Conservation (phyloP, 805 yeast species). For the Isabelozyma pseudorhagii region DNA sequence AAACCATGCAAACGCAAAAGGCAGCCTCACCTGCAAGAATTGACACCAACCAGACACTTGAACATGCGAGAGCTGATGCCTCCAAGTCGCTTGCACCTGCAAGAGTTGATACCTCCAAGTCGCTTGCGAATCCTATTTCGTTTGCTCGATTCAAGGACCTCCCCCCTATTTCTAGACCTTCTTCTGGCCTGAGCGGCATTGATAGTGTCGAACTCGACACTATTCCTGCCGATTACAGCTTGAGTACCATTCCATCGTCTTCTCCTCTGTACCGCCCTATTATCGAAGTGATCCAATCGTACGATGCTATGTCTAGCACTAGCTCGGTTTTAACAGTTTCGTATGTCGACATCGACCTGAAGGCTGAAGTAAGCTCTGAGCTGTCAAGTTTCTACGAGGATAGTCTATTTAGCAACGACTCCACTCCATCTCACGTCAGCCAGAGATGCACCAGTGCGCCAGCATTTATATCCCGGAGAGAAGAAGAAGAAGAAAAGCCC, state of each 20-base stretch:
- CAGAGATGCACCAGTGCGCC: neutral
- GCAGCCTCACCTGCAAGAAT: slow-evolving; percentile 1
- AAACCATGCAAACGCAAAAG: slow-evolving; percentile 5
- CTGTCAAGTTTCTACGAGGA: neutral
- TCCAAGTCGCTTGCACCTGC: too few species aligned
- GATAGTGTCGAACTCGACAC: neutral
- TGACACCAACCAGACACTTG: neutral
- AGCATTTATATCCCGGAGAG: neutral
- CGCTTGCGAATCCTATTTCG: too few species aligned
- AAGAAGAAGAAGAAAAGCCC: neutral
- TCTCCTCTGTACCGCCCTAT: neutral
- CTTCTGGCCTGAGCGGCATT: too few species aligned
- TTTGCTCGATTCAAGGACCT: too few species aligned
- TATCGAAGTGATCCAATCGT: slow-evolving; percentile 2
- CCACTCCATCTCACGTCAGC: neutral
- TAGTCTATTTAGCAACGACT: neutral
- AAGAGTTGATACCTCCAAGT: too few species aligned
- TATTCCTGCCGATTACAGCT: neutral
- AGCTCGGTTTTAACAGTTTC: neutral
- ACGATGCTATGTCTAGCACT: neutral
- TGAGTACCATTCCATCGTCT: neutral
- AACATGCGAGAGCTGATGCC: neutral
- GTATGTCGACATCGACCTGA: neutral
- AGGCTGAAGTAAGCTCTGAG: neutral
- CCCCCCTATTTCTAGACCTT: too few species aligned